Conservation (phyloP, 2,329 filamentous ascomycete species). For the Exophiala calicioides region DNA sequence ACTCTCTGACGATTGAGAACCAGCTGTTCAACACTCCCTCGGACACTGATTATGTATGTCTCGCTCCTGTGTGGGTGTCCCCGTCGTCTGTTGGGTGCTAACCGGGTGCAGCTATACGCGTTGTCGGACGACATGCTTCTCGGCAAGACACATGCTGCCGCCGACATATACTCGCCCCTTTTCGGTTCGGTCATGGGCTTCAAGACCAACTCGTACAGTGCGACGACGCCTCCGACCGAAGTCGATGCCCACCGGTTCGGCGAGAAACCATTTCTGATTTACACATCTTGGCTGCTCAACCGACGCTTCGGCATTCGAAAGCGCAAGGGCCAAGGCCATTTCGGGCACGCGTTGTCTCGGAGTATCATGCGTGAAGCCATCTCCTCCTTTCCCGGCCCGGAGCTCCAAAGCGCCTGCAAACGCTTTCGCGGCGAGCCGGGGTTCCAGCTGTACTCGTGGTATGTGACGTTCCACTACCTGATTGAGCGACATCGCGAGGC, state of each 20-base stretch:
- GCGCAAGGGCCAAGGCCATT: constrained; percentile 27
- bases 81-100: no score
- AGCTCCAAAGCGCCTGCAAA: constrained; percentile 24
- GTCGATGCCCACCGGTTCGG: constrained; percentile 23
- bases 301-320: constrained; percentile 24
- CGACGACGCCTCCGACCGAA: constrained; percentile 18
- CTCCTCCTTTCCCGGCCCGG: constrained; percentile 22
- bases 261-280: constrained; percentile 27
- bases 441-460: constrained; percentile 27
- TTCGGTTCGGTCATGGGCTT: constrained; percentile 27
- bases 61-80: no score
- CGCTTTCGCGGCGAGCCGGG: constrained; percentile 25
- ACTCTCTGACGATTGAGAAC: constrained; percentile 26
- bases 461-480: constrained; percentile 24
- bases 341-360: constrained; percentile 22
- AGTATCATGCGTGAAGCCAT: constrained; percentile 27
- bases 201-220: constrained; percentile 26
- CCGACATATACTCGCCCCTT: constrained; percentile 24
- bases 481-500: constrained; percentile 25
- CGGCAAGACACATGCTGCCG: constrained; percentile 16
- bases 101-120: constrained; percentile 17
- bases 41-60: constrained; percentile 19
- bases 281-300: constrained; percentile 27
- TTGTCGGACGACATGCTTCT: constrained; percentile 28
- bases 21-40: constrained; percentile 27